A percentile compares a stretch with the other conserved stretches of the same genome.
Conservation (phyloP, 73 alveolate genomes). For the Symbiodinium pilosum region DNA sequence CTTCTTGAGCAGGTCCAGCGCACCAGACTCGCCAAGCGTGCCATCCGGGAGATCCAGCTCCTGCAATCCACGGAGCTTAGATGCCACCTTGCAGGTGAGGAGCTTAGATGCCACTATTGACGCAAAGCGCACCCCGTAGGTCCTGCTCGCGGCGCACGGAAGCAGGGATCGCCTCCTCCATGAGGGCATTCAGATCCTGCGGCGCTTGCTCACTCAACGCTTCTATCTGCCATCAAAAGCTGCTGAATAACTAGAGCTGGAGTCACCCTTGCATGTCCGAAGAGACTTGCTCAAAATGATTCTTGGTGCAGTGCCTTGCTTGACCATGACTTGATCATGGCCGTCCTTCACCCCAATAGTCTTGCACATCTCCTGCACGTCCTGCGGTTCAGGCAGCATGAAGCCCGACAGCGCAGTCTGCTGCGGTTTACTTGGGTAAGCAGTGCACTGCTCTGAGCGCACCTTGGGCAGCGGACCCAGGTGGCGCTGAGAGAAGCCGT, state of each 20-base stretch:
- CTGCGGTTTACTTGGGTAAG: too few species aligned
- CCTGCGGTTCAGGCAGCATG: background rate
- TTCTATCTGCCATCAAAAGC: too few species aligned
- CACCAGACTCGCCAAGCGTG: slow-evolving; percentile 27
- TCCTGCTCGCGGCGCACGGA: slow-evolving; percentile 91
- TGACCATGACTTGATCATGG: too few species aligned
- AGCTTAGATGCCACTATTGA: background rate
- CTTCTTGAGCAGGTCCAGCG: slow-evolving; percentile 60
- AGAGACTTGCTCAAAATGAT: too few species aligned
- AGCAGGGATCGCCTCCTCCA: slow-evolving; percentile 79
- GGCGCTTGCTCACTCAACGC: background rate
- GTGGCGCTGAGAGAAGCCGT: slow-evolving; percentile 62
- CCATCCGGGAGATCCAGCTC: background rate
- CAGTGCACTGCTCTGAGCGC: too few species aligned
- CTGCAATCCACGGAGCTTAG: background rate
- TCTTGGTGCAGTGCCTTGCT: too few species aligned
- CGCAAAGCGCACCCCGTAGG: too few species aligned
- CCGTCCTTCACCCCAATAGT: slow-evolving; percentile 18
- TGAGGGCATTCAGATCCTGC: slow-evolving; percentile 43
- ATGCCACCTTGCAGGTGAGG: too few species aligned
- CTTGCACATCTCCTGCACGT: slow-evolving; percentile 93
- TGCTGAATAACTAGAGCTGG: too few species aligned
- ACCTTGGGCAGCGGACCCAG: slow-evolving; percentile 42
- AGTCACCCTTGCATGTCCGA: too few species aligned
- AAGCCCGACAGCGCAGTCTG: too few species aligned